Evolutionary conservation across 768 basidiomycete genomes (phyloP).

Genomic region (Suillus luteus): DNA sequence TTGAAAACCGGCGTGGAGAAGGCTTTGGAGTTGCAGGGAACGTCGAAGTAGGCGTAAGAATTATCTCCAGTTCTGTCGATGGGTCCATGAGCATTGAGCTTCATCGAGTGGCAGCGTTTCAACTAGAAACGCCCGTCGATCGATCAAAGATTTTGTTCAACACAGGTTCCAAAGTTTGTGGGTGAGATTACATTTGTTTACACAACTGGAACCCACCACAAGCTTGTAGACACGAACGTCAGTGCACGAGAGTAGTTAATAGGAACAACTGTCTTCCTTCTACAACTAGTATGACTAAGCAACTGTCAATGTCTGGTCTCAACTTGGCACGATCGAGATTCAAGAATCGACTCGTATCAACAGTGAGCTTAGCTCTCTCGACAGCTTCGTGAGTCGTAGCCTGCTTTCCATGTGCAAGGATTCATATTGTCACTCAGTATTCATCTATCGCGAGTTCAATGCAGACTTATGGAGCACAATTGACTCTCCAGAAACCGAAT

Average conservation of each 20-base stretch:
- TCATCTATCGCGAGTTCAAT: too few relatives aligned
- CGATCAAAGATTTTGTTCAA: neutral
- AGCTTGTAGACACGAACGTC: neutral
- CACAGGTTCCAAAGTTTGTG: neutral
- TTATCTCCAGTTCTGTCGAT: neutral
- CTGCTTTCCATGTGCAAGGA: too few relatives aligned
- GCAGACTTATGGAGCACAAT: too few relatives aligned
- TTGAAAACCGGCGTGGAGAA: conserved; percentile 43
- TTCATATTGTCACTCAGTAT: too few relatives aligned
- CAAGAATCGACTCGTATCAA: too few relatives aligned
- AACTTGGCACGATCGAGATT: too few relatives aligned
- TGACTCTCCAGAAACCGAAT: too few relatives aligned
- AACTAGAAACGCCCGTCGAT: neutral
- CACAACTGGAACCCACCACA: neutral
- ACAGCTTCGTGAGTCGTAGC: too few relatives aligned
- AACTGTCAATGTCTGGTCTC: too few relatives aligned
- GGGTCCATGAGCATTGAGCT: neutral
- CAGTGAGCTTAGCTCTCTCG: too few relatives aligned
- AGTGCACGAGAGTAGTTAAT: neutral
- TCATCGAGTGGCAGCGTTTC: neutral
- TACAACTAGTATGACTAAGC: too few relatives aligned
- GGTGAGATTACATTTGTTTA: neutral
- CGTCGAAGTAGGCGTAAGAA: conserved; percentile 11
- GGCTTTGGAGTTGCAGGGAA: conserved; percentile 32
- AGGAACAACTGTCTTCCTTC: too few relatives aligned